Base-by-base conservation (phyloP, 2,329 filamentous ascomycete genomes). In the Calcarisporium arbuscula region DNA sequence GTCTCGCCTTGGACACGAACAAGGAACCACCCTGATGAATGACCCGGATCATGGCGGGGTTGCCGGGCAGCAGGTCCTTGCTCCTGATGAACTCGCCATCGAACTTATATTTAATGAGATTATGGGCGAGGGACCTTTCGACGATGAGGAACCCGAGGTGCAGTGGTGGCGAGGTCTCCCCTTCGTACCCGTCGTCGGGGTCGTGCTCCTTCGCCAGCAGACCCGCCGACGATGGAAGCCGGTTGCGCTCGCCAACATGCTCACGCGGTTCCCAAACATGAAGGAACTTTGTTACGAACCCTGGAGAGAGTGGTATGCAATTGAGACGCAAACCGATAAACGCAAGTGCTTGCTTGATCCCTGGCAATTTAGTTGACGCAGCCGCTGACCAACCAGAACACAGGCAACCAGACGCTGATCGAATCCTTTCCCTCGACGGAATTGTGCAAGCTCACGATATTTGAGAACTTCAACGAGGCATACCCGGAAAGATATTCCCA, bases 281-380 rank as follows among this genome's bases (percentile, higher is more conserved):
- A 48, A 54, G 42, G 54, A 64, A 41, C 42, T 64, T 42, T 50
- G 51, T 34, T 62, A 59, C 43, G 57, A 62, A 42, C 60, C 57
- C 33, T 63, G 60, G 57, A 57, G 53, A 41, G 54, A 60, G 42
- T 57, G 44, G 46, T 10, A 4, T 35, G 23, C 0, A 8, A 36
- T 47, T 8, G 31, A 54, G 34, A 6, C 0, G 18, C 34, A 34
- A 3, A 54, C 52, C 8, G 57, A 60, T 45, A 12, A 41, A 47
- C 16, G 54, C 46, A 42, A 54, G 50, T 58, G 10, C 37, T 46
- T 34, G 14, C 28, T 36, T 35, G 17, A 42, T 22, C 29, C 28
- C 33, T 20, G 14, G 23, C 28, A 41, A 26, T 36, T 35, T 30
- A 29, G 15, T 44, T 35, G 21, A 41, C 22, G 32, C 33, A 40